A percentile compares a stretch with the other conserved stretches of the same genome.
Evolutionary conservation across 2,329 filamentous ascomycete genomes (phyloP).

Genomic region (Arthrinium puccinioides): DNA sequence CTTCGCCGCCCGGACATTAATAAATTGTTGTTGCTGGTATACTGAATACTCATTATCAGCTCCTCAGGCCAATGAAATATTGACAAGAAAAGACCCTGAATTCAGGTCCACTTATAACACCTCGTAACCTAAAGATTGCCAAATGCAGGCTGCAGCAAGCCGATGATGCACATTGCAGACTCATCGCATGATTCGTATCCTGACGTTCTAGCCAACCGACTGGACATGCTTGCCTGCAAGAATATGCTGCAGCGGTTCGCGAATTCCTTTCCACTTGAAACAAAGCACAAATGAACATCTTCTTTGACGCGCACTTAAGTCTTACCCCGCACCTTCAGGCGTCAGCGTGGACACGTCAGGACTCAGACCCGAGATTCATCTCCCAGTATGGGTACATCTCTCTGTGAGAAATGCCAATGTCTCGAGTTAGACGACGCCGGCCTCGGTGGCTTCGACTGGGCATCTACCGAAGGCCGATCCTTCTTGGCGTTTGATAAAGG

Average conservation of each 20-base stretch:
- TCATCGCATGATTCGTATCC: neutral
- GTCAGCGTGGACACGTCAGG: neutral
- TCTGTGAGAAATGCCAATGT: neutral
- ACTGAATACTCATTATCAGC: too few species aligned
- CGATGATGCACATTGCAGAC: too few species aligned
- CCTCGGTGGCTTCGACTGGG: neutral
- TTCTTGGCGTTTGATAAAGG: neutral
- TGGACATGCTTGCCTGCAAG: too few species aligned
- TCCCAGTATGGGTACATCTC: neutral
- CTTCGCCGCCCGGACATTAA: too few species aligned
- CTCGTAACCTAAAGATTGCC: too few species aligned
- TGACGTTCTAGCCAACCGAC: neutral
- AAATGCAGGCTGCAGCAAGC: too few species aligned
- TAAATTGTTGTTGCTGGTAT: too few species aligned
- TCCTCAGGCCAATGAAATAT: too few species aligned
- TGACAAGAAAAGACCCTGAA: too few species aligned
- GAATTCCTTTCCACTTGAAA: neutral
- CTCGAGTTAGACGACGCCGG: neutral
- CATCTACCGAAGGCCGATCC: neutral
- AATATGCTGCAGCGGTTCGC: neutral
- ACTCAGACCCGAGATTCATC: neutral
- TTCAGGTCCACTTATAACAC: too few species aligned
- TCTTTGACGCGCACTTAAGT: neutral
- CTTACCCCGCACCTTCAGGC: neutral
- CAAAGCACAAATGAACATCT: neutral